Evolutionary conservation across 2,329 filamentous ascomycete species (phyloP), one percentile per base, ranked within the genome.

Genomic region (Periglandula ipomoeae): DNA sequence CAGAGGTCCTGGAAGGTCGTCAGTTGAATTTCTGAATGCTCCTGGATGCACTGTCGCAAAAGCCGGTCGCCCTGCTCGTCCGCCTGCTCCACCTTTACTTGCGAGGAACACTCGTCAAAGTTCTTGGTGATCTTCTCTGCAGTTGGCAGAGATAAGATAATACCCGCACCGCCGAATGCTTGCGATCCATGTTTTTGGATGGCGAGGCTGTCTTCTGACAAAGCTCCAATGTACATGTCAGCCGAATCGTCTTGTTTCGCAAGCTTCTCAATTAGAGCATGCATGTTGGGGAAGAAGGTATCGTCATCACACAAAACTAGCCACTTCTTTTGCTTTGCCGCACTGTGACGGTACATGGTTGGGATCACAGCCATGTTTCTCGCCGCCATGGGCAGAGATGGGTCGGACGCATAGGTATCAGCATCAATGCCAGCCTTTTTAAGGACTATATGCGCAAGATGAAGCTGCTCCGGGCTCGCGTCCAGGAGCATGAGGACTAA

Each of bases 261-360:
- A 26, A 82, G 67, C 43, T 69, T 72, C 44, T 74, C 65, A 2
- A 73, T 67, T 10, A 83, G 63, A 10, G 65, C 70, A 48, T 78
- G 66, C 59, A 81, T 78, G 49, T 73, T 79, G 6, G 75, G 71
- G 65, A 82, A 83, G 59, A 81, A 82, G 2, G 79, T 83, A 53
- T 83, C 79, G 53, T 83, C 79, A 53, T 83, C 79, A 57, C 79
- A 81, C 17, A 77, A 70, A 19, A 79, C 78, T 0, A 78, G 69
- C 79, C 79, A 83, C 53, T 75, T 78, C 60, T 72, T 76, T 23
- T 59, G 59, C 24, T 56, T 59, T 42, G 73, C 65, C 3, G 72
- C 70, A 1, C 65, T 67, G 54, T 79, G 74, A 50, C 71, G 70
- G 61, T 76, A 79, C 17, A 80, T 63, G 0, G 70, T 71, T 3